Percentiles rank a stretch among this genome's conserved stretches.
phyloP scores from a whole-genome alignment of 2,329 filamentous ascomycete species.

The Phaeoacremonium minimum region DNA sequence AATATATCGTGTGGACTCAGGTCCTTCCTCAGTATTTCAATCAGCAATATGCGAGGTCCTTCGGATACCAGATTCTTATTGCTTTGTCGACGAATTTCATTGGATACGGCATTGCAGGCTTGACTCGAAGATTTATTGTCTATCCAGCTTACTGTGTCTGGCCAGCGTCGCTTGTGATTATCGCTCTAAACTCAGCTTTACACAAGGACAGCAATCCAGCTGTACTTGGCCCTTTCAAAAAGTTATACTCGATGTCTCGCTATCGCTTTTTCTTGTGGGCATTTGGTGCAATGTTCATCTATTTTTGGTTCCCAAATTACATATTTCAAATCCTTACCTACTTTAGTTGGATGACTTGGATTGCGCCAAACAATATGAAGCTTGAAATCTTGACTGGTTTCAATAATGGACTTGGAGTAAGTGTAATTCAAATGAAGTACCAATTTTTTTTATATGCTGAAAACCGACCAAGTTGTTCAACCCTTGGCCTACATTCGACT shows the following conservation, averaged over 20 bases:
- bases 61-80: constrained; percentile 46
- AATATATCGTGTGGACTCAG: constrained; percentile 39
- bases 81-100: constrained; percentile 48
- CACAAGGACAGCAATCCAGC: constrained; percentile 34
- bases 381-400: constrained; percentile 24
- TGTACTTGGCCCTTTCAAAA: constrained; percentile 33
- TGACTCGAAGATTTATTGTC: constrained; percentile 44
- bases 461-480: too few species aligned
- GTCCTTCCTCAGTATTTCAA: constrained; percentile 44
- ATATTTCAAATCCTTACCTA: constrained; percentile 37
- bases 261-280: constrained; percentile 38
- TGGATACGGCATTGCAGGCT: constrained; percentile 50
- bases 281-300: constrained; percentile 43
- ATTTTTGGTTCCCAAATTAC: constrained; percentile 47
- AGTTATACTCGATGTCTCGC: constrained; percentile 34
- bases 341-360: constrained; percentile 53
- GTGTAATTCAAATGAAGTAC: too few species aligned
- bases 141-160: constrained; percentile 48
- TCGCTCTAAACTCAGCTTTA: constrained; percentile 41
- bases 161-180: constrained; percentile 42
- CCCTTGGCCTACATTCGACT: constrained; percentile 34
- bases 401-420: constrained; percentile 25
- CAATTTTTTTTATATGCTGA: too few species aligned
- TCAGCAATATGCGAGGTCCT: constrained; percentile 40
- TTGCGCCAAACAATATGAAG: constrained; percentile 33